Percentiles rank a stretch among this genome's conserved stretches.
These are phyloP conservation scores for Globisporangium spiculum DNA, from an alignment of 352 stramenopile species.

Conservation along the genomic window DNA sequence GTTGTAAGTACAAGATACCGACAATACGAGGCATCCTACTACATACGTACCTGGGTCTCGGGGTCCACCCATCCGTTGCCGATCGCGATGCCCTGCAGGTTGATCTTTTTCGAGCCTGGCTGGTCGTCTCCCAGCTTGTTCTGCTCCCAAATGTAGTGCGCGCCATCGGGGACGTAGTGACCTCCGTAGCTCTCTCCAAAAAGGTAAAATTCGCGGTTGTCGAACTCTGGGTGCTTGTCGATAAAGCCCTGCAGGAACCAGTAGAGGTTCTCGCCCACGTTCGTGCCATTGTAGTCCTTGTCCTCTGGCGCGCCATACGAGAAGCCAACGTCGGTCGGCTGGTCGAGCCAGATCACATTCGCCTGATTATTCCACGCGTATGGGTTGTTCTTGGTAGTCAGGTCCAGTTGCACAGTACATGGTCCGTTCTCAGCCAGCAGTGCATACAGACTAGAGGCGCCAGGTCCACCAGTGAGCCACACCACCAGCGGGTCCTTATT, in stretches of 20 bases:
- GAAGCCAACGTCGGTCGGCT: conserved; percentile 25
- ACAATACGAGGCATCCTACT: background rate
- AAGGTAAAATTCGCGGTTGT: conserved; percentile 40
- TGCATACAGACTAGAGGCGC: conserved; percentile 29
- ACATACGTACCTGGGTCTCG: conserved; percentile 2
- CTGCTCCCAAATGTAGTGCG: conserved; percentile 52
- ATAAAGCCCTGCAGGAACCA: conserved; percentile 47
- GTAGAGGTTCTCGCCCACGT: conserved; percentile 49
- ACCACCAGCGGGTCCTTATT: conserved; percentile 31
- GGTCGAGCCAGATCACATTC: background rate
- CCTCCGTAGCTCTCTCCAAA: conserved; percentile 55
- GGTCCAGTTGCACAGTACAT: conserved; percentile 25
- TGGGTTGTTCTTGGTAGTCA: conserved; percentile 23
- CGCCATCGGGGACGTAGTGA: conserved; percentile 50
- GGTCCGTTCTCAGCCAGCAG: conserved; percentile 39
- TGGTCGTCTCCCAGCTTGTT: conserved; percentile 22
- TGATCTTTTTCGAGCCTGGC: conserved; percentile 21
- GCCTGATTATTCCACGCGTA: conserved; percentile 21
- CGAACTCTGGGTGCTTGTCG: conserved; percentile 48
- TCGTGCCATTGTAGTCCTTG: conserved; percentile 25
- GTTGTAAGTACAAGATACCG: too few species aligned
- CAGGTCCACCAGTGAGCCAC: conserved; percentile 39
- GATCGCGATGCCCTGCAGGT: conserved; percentile 37
- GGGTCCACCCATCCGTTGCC: conserved; percentile 29
- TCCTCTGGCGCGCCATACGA: conserved; percentile 28